Evolutionary conservation across 2,329 filamentous ascomycete species (phyloP), one percentile per base, ranked within the genome.

Genomic region (Penicillium sp.): DNA sequence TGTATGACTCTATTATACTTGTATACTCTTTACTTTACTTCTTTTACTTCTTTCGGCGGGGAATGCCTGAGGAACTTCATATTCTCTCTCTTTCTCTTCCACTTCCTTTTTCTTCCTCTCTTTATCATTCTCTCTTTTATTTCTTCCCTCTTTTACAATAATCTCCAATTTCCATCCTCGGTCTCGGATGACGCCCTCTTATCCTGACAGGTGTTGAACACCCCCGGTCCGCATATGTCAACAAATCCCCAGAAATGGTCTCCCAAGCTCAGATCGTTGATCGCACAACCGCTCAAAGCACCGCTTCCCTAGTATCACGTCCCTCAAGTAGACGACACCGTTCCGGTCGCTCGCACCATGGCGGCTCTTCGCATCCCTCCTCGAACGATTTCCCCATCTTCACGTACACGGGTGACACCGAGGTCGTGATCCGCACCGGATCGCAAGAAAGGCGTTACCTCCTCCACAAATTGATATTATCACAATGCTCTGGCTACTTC

Each of bases 351-450:
- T 94, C 91, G 48, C 90, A 94, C 71, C 86, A 89, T 68, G 91
- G 91, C 57, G 88, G 88, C 60, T 79, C 82, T 35, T 83, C 85
- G 19, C 87, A 88, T 69, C 78, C 86, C 25, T 84, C 89, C 42
- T 89, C 90, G 71, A 97, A 97, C 73, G 93, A 97, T 73, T 97
- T 97, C 67, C 93, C 93, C 23, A 79, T 96, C 70, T 97, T 97
- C 76, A 87, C 87, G 49, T 88, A 93, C 68, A 93, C 90, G 38
- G 93, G 93, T 70, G 93, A 97, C 75, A 91, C 97, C 69, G 93
- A 97, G 77, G 92, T 97, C 61, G 71, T 93, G 55, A 84, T 97
- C 68, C 84, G 82, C 70, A 83, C 85, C 15, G 83, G 89, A 53
- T 65, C 85, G 61, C 86, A 87, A 70, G 89, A 94, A 75, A 90